Percentiles rank a stretch among this genome's conserved stretches.
phyloP scores from a whole-genome alignment of 352 stramenopile genomes.

The Phytophthora crassamura region DNA sequence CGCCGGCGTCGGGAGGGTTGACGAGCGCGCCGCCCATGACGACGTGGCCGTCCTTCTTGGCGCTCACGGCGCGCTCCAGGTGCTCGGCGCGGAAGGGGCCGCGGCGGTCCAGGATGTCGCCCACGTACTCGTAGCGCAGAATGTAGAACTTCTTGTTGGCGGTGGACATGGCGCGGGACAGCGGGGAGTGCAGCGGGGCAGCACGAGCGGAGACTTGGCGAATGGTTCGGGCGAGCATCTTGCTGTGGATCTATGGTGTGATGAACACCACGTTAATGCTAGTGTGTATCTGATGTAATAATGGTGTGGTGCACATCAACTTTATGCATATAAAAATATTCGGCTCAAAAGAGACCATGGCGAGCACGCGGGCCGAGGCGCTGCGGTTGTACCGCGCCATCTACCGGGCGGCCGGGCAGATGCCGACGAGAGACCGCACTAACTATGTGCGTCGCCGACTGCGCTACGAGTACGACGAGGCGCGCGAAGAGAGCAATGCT shows the following conservation, averaged over 20 bases:
- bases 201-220: constrained; percentile 19
- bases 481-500: constrained; percentile 54
- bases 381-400: constrained; percentile 77
- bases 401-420: constrained; percentile 70
- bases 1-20: constrained; percentile 61
- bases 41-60: constrained; percentile 65
- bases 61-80: constrained; percentile 51
- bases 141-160: constrained; percentile 73
- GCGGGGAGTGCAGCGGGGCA: constrained; percentile 11
- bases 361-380: constrained; percentile 42
- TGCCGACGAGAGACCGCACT: constrained; percentile 69
- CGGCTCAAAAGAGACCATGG: background rate
- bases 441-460: constrained; percentile 74
- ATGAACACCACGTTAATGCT: background rate
- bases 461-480: constrained; percentile 75
- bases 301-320: background rate
- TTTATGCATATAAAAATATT: background rate
- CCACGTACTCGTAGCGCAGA: constrained; percentile 76
- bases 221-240: constrained; percentile 23
- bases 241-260: constrained; percentile 2
- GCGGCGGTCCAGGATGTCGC: constrained; percentile 79
- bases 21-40: constrained; percentile 78
- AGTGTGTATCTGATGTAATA: background rate
- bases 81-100: constrained; percentile 73
- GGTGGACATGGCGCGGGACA: constrained; percentile 44